phyloP scores from a whole-genome alignment of 345 rosid species.

The Barbarea vulgaris region DNA sequence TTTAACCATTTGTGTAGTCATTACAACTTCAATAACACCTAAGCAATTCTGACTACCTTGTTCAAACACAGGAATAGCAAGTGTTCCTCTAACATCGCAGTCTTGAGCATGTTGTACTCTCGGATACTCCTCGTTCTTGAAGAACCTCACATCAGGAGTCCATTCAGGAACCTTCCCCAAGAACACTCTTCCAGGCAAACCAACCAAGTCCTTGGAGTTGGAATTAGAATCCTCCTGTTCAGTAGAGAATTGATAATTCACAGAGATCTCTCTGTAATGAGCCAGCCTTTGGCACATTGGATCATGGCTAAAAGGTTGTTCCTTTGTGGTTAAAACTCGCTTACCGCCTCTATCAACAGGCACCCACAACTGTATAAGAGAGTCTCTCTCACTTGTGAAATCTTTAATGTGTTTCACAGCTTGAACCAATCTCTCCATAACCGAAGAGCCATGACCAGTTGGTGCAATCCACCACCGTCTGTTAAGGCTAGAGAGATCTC shows the following conservation, averaged over 20 bases:
- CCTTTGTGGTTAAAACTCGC: constrained; percentile 63
- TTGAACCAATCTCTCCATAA: constrained; percentile 68
- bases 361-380: constrained; percentile 89
- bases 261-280: constrained; percentile 77
- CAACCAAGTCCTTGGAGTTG: constrained; percentile 53
- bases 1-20: constrained; percentile 65
- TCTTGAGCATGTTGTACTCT: constrained; percentile 75
- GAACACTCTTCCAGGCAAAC: constrained; percentile 89
- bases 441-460: constrained; percentile 50
- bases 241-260: constrained; percentile 69
- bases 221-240: constrained; percentile 47
- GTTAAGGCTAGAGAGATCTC: constrained; percentile 35
- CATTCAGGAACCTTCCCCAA: constrained; percentile 86
- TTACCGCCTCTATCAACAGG: constrained; percentile 72
- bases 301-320: constrained; percentile 74
- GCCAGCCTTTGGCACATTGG: constrained; percentile 61
- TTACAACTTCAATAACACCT: constrained; percentile 93
- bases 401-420: constrained; percentile 71
- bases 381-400: constrained; percentile 61
- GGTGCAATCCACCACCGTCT: constrained; percentile 86
- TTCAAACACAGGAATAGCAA: constrained; percentile 94
- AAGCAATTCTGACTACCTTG: constrained; percentile 80
- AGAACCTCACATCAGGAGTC: constrained; percentile 94
- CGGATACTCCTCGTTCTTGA: constrained; percentile 79
- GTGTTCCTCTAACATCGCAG: constrained; percentile 75